phyloP scores from a whole-genome alignment of 2,329 filamentous ascomycete species.

The Penicillium sp. region DNA sequence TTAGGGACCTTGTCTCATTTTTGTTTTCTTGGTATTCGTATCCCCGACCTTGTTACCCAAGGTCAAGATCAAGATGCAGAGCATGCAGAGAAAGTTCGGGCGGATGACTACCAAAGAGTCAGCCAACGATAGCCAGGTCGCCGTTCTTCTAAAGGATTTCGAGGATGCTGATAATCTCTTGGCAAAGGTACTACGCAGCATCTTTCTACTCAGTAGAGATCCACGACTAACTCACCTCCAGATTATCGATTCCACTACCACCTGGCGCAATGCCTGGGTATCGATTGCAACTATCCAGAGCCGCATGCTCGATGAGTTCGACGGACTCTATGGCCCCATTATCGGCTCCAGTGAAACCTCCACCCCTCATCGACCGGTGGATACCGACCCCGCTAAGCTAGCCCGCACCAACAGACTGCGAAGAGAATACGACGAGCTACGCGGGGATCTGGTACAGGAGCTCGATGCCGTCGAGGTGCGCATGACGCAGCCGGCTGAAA shows the following conservation, averaged over 20 bases:
- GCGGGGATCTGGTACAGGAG: constrained; percentile 65
- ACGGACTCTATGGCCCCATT: constrained; percentile 71
- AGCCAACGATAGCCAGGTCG: constrained; percentile 71
- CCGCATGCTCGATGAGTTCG: constrained; percentile 61
- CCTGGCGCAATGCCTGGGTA: constrained; percentile 75
- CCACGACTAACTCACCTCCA: constrained; percentile 32
- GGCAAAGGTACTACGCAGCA: constrained; percentile 58
- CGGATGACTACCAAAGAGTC: constrained; percentile 61
- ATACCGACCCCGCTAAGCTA: constrained; percentile 60
- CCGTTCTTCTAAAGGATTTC: constrained; percentile 70
- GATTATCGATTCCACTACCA: constrained; percentile 69
- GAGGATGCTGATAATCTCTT: constrained; percentile 73
- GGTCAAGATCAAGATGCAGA: constrained; percentile 38
- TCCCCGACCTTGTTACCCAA: constrained; percentile 3
- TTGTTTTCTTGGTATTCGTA: too few species aligned
- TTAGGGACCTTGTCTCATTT: constrained; percentile 1
- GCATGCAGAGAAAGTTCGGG: constrained; percentile 67
- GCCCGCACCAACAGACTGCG: constrained; percentile 61
- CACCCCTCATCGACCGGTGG: constrained; percentile 50
- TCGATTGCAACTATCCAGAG: constrained; percentile 65
- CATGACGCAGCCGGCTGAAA: constrained; percentile 64
- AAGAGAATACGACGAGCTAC: constrained; percentile 64
- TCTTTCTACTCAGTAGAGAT: constrained; percentile 9
- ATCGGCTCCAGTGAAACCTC: constrained; percentile 59
- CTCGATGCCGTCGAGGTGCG: constrained; percentile 64